These are phyloP conservation scores for Calonectria pseudoreteaudii DNA, from an alignment of 2,329 filamentous ascomycete genomes.

Conservation along the genomic window DNA sequence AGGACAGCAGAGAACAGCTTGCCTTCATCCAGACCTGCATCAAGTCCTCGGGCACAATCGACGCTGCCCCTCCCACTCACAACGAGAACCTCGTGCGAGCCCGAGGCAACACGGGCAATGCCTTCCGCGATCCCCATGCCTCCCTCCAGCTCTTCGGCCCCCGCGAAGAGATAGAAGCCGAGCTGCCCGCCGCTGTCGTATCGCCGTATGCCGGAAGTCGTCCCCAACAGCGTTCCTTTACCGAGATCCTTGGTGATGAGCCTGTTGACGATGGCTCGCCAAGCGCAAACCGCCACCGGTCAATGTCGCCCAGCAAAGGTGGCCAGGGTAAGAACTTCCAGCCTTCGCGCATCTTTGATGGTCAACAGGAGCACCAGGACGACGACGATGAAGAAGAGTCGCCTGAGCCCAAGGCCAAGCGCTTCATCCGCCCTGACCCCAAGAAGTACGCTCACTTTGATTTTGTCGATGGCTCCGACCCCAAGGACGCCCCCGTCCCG, in stretches of 20 bases:
- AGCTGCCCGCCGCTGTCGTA: conserved; percentile 61
- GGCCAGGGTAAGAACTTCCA: conserved; percentile 72
- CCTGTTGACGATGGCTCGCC: conserved; percentile 57
- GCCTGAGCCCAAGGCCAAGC: conserved; percentile 56
- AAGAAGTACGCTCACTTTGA: conserved; percentile 90
- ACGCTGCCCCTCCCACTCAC: conserved; percentile 47
- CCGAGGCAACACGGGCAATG: conserved; percentile 65
- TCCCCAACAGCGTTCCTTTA: conserved; percentile 75
- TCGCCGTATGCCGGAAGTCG: conserved; percentile 70
- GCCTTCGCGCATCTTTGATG: conserved; percentile 73
- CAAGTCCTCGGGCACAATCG: conserved; percentile 57
- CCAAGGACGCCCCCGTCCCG: conserved; percentile 59
- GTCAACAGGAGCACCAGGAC: conserved; percentile 52
- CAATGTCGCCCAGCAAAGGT: conserved; percentile 60
- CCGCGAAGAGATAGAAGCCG: conserved; percentile 70
- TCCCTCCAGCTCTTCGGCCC: conserved; percentile 81
- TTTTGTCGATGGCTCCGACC: conserved; percentile 75
- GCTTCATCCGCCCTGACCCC: conserved; percentile 73
- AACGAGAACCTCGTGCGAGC: conserved; percentile 57
- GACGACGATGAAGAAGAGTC: conserved; percentile 55
- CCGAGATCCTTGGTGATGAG: conserved; percentile 76
- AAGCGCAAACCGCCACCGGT: conserved; percentile 60
- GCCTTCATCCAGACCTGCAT: conserved; percentile 76
- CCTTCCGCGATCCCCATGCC: conserved; percentile 73
- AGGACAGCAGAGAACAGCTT: conserved; percentile 86